These are phyloP conservation scores for Alternaria atra DNA, from an alignment of 2,329 filamentous ascomycete species.

Conservation along the genomic window DNA sequence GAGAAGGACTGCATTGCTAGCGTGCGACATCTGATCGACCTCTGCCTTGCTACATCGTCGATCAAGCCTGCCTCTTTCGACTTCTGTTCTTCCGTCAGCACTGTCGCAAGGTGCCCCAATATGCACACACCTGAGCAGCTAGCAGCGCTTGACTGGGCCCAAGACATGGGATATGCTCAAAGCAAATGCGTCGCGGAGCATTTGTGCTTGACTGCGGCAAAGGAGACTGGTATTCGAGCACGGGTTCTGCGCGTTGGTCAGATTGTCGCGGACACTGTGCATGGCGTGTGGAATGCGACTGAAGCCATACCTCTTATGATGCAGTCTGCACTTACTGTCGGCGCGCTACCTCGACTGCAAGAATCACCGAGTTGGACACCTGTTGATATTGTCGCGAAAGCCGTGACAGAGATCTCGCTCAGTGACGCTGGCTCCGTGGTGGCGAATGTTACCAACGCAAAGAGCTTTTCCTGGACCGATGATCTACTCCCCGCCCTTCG, in stretches of 20 bases:
- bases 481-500: conserved; percentile 63
- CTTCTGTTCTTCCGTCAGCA: conserved; percentile 59
- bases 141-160: conserved; percentile 52
- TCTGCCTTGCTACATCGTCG: conserved; percentile 48
- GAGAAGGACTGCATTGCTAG: conserved; percentile 59
- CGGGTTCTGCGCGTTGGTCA: conserved; percentile 53
- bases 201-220: conserved; percentile 39
- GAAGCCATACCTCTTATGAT: conserved; percentile 63
- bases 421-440: conserved; percentile 45
- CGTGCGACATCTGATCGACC: conserved; percentile 55
- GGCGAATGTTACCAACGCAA: conserved; percentile 64
- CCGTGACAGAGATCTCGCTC: conserved; percentile 34
- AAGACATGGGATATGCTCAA: conserved; percentile 62
- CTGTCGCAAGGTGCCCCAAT: conserved; percentile 52
- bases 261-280: conserved; percentile 58
- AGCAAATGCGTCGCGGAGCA: conserved; percentile 62
- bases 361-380: conserved; percentile 49
- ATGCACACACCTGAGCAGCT: conserved; percentile 28
- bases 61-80: conserved; percentile 51
- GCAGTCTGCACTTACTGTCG: conserved; percentile 57
- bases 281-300: conserved; percentile 60
- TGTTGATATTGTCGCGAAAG: conserved; percentile 39
- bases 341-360: conserved; percentile 57
- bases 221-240: conserved; percentile 29
- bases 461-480: conserved; percentile 60